These are phyloP conservation scores for Starmerella lactis-condensi DNA, from an alignment of 805 yeast species.

Conservation along the genomic window DNA sequence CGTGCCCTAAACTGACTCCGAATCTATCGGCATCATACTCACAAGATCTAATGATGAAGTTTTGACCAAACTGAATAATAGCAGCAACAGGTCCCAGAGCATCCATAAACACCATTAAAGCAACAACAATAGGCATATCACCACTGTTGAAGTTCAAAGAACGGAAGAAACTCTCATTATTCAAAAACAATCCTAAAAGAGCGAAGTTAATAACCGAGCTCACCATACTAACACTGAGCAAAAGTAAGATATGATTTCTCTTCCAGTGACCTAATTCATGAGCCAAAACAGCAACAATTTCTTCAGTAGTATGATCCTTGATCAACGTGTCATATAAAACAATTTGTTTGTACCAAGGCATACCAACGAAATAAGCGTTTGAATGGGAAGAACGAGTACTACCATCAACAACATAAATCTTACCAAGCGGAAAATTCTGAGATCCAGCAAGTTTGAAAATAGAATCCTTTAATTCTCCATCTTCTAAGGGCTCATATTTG, in stretches of 20 bases:
- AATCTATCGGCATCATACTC: constrained; percentile 88
- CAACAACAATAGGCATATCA: constrained; percentile 58
- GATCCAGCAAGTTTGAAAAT: constrained; percentile 62
- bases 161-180: constrained; percentile 56
- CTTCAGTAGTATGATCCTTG: constrained; percentile 52
- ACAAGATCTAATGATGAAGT: constrained; percentile 59
- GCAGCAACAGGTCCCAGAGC: constrained; percentile 63
- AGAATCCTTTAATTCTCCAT: constrained; percentile 67
- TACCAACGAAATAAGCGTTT: constrained; percentile 87
- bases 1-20: constrained; percentile 59
- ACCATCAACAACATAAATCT: constrained; percentile 85
- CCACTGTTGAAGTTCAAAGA: constrained; percentile 53
- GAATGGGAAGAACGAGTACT: constrained; percentile 92
- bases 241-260: constrained; percentile 65
- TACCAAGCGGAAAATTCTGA: constrained; percentile 70
- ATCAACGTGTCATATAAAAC: constrained; percentile 85
- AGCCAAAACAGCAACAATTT: constrained; percentile 88
- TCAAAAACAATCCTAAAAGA: constrained; percentile 60
- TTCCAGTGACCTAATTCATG: constrained; percentile 99
- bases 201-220: constrained; percentile 50
- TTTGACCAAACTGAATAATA: constrained; percentile 43
- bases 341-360: constrained; percentile 93
- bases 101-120: constrained; percentile 63
- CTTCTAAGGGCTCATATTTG: constrained; percentile 73
- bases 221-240: constrained; percentile 44